These are phyloP conservation scores for Suillus subaureus DNA, from an alignment of 768 basidiomycete genomes.

Conservation along the genomic window DNA sequence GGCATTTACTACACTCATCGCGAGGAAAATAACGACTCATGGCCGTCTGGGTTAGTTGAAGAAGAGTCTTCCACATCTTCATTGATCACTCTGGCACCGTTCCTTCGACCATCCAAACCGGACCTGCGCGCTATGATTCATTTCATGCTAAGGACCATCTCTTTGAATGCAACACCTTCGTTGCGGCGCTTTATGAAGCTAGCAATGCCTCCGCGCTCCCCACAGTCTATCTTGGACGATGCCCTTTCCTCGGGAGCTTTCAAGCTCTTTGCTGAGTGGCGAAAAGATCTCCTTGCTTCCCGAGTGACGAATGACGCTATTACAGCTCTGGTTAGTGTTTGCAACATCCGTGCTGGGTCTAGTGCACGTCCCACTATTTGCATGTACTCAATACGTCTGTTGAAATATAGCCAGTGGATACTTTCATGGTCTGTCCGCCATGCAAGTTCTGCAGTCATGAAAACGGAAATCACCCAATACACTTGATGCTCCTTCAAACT, in stretches of 20 bases:
- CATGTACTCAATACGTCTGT: constrained; percentile 25
- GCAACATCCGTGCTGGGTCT: constrained; percentile 16
- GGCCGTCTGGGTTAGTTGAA: constrained; percentile 46
- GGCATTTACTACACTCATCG: constrained; percentile 18
- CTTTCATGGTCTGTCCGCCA: constrained; percentile 45
- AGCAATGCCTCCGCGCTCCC: constrained; percentile 13
- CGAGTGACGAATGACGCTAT: constrained; percentile 3
- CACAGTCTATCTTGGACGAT: constrained; percentile 24
- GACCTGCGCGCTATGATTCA: constrained; percentile 26
- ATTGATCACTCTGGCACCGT: constrained; percentile 42
- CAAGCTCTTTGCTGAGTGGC: constrained; percentile 16
- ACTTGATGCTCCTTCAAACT: constrained; percentile 41
- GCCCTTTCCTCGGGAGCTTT: constrained; percentile 16
- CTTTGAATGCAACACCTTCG: constrained; percentile 16
- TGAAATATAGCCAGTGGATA: constrained; percentile 51
- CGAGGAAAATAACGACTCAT: constrained; percentile 1
- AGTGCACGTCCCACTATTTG: constrained; percentile 14
- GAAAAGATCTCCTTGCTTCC: constrained; percentile 15
- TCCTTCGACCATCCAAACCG: constrained; percentile 22
- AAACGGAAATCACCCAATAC: constrained; percentile 27
- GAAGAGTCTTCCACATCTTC: constrained; percentile 50
- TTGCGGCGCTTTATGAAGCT: constrained; percentile 26
- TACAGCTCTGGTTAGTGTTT: constrained; percentile 31
- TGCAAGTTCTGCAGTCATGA: constrained; percentile 30
- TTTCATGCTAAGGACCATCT: constrained; percentile 27